phyloP scores from a whole-genome alignment of 768 basidiomycete genomes.

The Chiua virens region DNA sequence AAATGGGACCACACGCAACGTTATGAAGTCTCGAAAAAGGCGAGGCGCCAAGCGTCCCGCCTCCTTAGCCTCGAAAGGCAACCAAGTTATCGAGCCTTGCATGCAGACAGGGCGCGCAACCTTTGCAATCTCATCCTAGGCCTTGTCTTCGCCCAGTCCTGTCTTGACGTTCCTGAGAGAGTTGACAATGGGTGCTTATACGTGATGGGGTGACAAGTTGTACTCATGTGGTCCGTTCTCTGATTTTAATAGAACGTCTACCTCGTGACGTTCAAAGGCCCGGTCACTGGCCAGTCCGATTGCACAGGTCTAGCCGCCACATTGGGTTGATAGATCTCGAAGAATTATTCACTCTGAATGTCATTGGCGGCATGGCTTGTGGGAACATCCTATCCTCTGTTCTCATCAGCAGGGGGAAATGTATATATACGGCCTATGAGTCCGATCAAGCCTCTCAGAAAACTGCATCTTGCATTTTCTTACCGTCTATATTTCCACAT shows the following conservation, averaged over 20 bases:
- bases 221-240: slow-evolving; percentile 8
- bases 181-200: slow-evolving; percentile 72
- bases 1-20: slow-evolving; percentile 35
- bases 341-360: slow-evolving; percentile 49
- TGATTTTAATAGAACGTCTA: slow-evolving; percentile 80
- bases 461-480: not conserved
- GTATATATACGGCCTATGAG: too few relatives aligned
- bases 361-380: slow-evolving; percentile 13
- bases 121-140: slow-evolving; percentile 81
- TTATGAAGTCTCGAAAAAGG: slow-evolving; percentile 80
- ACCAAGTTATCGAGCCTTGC: slow-evolving; percentile 24
- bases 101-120: slow-evolving; percentile 76
- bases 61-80: slow-evolving; percentile 13
- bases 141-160: slow-evolving; percentile 88
- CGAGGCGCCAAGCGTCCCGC: slow-evolving; percentile 16
- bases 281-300: slow-evolving; percentile 78
- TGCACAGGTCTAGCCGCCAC: slow-evolving; percentile 34
- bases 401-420: too few relatives aligned
- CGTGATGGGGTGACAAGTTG: not conserved
- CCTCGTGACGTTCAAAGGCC: slow-evolving; percentile 86
- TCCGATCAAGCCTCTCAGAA: too few relatives aligned
- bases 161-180: slow-evolving; percentile 96
- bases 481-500: not conserved
- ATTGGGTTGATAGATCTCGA: too few relatives aligned
- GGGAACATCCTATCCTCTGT: too few relatives aligned